These are phyloP conservation scores for Blastobotrys elegans DNA, from an alignment of 1,139 yeast species.

Conservation along the genomic window DNA sequence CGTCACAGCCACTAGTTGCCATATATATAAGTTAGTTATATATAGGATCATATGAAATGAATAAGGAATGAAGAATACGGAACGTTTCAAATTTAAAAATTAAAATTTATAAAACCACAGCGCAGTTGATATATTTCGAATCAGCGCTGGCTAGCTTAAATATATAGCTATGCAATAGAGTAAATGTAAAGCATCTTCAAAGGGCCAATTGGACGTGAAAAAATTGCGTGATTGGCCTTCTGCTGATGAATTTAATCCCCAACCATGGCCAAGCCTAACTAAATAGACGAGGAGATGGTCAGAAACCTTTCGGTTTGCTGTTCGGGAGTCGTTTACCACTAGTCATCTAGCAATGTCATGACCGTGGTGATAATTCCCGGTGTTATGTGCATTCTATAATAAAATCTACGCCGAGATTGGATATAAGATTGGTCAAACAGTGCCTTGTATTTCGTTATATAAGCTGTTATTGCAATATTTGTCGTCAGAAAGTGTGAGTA, in stretches of 20 bases:
- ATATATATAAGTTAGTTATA: too few species aligned
- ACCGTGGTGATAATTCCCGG: slow-evolving; percentile 22
- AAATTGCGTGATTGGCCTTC: slow-evolving; percentile 6
- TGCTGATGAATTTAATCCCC: slow-evolving; percentile 4
- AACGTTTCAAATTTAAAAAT: too few species aligned
- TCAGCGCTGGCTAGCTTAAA: too few species aligned
- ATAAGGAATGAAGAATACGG: too few species aligned
- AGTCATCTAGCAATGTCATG: slow-evolving; percentile 15
- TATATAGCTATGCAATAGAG: neutral
- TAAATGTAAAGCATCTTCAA: slow-evolving; percentile 7
- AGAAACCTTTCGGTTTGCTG: slow-evolving; percentile 8
- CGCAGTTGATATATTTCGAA: too few species aligned
- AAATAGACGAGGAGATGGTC: neutral
- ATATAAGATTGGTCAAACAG: too few species aligned
- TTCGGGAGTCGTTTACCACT: slow-evolving; percentile 23
- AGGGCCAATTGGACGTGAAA: slow-evolving; percentile 2
- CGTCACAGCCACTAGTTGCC: too few species aligned
- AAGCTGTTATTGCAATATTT: neutral
- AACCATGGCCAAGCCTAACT: neutral
- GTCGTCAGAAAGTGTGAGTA: too few species aligned
- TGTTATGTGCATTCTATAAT: neutral
- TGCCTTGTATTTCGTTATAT: neutral
- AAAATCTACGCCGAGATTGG: too few species aligned
- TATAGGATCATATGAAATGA: too few species aligned
- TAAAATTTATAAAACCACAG: too few species aligned